Conservation (phyloP, 2,329 filamentous ascomycete species). For the Neoascochyta sp. region DNA sequence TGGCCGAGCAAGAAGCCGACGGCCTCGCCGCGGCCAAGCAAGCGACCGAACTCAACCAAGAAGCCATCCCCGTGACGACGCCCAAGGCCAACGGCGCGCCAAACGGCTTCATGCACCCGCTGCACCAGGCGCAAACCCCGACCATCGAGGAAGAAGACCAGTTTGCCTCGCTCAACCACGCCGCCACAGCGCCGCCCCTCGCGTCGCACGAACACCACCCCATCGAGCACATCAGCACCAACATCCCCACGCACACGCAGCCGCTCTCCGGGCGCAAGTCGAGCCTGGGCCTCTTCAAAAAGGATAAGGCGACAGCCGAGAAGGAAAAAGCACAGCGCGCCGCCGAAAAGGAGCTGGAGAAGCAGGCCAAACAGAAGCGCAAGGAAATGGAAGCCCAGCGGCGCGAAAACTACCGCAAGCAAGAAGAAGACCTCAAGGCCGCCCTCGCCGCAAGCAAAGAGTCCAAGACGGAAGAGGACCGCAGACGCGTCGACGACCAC, state of each 20-base stretch:
- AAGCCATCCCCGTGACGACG: constrained; percentile 54
- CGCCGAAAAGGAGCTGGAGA: constrained; percentile 53
- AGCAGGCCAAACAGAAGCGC: constrained; percentile 44
- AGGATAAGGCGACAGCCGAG: constrained; percentile 63
- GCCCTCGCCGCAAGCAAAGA: constrained; percentile 65
- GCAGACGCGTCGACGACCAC: constrained; percentile 16
- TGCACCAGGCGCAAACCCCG: constrained; percentile 38
- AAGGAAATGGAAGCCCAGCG: constrained; percentile 51
- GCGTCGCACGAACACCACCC: constrained; percentile 31
- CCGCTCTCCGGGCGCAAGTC: constrained; percentile 26
- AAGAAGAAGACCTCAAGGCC: constrained; percentile 61
- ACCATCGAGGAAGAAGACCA: constrained; percentile 44
- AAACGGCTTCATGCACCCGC: constrained; percentile 34
- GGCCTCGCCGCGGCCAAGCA: constrained; percentile 47
- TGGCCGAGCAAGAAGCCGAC: constrained; percentile 80
- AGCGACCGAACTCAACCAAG: constrained; percentile 49
- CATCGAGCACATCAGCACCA: constrained; percentile 33
- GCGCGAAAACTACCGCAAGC: constrained; percentile 54
- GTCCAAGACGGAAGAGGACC: constrained; percentile 51
- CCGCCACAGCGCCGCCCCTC: constrained; percentile 57
- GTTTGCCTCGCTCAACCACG: constrained; percentile 62
- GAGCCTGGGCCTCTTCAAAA: constrained; percentile 46
- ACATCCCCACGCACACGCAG: constrained; percentile 35
- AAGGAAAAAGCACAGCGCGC: constrained; percentile 60
- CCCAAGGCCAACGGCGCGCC: constrained; percentile 46